Conservation (phyloP, 1,284 basidiomycete genomes). For the Amylostereum areolatum region DNA sequence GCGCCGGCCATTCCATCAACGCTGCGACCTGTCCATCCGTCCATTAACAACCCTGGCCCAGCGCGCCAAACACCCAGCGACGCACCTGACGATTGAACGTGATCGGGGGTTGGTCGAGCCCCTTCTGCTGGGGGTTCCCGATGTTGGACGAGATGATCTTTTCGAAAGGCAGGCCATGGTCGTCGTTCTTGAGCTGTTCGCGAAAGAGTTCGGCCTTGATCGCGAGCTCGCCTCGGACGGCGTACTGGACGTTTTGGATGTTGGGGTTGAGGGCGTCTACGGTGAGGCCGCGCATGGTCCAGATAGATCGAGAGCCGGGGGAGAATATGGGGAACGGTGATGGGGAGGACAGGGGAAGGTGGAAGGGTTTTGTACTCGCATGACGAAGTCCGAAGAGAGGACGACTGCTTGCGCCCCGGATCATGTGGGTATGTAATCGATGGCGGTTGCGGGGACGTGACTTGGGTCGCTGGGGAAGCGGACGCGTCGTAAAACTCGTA, state of each 20-base stretch:
- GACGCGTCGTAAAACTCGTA: no score
- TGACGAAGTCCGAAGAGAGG: no score
- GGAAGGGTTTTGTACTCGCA: background rate
- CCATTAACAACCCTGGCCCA: constrained; percentile 15
- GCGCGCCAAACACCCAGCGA: constrained; percentile 6
- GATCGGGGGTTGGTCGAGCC: constrained; percentile 88
- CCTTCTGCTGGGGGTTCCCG: constrained; percentile 96
- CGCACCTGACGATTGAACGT: constrained; percentile 90
- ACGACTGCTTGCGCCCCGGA: no score
- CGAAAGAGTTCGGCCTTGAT: constrained; percentile 87
- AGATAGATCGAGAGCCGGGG: constrained; percentile 2
- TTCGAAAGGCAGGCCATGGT: constrained; percentile 75
- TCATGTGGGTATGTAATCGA: no score
- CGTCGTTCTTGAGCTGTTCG: constrained; percentile 54
- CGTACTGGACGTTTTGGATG: constrained; percentile 88
- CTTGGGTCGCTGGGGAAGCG: no score
- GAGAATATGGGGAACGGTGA: background rate
- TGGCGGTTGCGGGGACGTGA: no score
- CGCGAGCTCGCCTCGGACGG: constrained; percentile 95
- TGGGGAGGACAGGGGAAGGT: background rate
- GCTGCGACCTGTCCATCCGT: constrained; percentile 63
- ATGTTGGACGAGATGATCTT: constrained; percentile 95
- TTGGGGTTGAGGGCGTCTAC: constrained; percentile 74
- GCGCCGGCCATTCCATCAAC: constrained; percentile 86
- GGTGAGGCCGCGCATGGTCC: constrained; percentile 54